phyloP scores from a whole-genome alignment of 2,329 filamentous ascomycete species.

The Colletotrichum sp. region DNA sequence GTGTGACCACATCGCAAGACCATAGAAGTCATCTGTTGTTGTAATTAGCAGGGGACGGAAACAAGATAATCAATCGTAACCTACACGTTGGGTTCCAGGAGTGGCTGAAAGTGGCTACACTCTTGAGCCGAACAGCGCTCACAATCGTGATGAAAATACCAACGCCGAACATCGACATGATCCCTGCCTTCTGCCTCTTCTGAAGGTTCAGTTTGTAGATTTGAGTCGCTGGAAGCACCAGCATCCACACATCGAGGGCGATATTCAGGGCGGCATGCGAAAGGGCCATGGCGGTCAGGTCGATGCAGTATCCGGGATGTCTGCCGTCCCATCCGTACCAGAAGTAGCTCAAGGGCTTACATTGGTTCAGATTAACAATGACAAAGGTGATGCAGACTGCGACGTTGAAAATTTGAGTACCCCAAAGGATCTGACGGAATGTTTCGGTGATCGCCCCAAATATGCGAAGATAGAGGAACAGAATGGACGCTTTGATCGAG shows the following conservation, averaged over 20 bases:
- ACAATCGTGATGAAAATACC: slow-evolving; percentile 11
- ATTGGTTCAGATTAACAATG: slow-evolving; percentile 35
- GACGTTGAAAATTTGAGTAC: slow-evolving; percentile 15
- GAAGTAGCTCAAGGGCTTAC: slow-evolving; percentile 12
- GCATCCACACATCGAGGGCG: slow-evolving; percentile 9
- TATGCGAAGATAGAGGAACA: slow-evolving; percentile 40
- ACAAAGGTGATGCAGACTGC: slow-evolving; percentile 30
- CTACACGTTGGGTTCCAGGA: slow-evolving; percentile 16
- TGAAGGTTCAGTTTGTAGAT: slow-evolving; percentile 15
- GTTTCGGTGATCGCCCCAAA: slow-evolving; percentile 33
- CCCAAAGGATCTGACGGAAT: slow-evolving; percentile 28
- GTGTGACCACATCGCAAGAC: slow-evolving; percentile 36
- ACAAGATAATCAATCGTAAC: no score
- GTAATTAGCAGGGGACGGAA: no score
- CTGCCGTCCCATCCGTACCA: slow-evolving; percentile 13
- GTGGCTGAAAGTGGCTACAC: not conserved
- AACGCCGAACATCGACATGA: slow-evolving; percentile 16
- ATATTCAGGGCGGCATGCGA: slow-evolving; percentile 6
- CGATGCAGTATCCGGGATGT: not conserved
- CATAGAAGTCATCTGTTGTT: slow-evolving; percentile 16
- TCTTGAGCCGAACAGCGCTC: not conserved
- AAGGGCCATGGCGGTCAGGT: not conserved
- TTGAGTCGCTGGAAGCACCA: not conserved
- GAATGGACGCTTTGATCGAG: slow-evolving; percentile 39
- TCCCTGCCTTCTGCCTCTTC: slow-evolving; percentile 8